These are phyloP conservation scores for Cercospora brassicicola DNA, from an alignment of 2,329 filamentous ascomycete genomes.

Conservation along the genomic window DNA sequence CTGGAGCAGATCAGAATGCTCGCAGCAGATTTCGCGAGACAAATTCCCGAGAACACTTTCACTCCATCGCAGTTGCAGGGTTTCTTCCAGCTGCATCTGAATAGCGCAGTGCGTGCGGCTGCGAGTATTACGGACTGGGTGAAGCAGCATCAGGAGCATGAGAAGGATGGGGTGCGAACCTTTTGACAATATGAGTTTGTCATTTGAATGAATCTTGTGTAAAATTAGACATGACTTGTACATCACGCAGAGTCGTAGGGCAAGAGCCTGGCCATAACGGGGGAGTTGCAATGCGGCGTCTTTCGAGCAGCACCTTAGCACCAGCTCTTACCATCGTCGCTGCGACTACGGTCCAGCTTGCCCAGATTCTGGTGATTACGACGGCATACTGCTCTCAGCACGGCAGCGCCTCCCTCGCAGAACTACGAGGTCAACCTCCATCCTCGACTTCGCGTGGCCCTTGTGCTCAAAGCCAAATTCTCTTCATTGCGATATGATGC, in stretches of 20 bases:
- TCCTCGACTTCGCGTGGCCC: background rate
- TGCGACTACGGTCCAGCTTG: background rate
- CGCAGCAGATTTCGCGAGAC: constrained; percentile 23
- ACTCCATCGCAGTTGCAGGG: constrained; percentile 31
- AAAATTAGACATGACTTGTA: background rate
- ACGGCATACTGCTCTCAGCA: background rate
- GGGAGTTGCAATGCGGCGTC: background rate
- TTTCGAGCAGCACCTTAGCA: background rate
- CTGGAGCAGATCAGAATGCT: constrained; percentile 27
- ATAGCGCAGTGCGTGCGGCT: constrained; percentile 25
- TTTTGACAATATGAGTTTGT: background rate
- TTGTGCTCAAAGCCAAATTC: background rate
- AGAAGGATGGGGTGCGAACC: background rate
- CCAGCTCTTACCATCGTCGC: no score
- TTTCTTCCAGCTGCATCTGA: constrained; percentile 30
- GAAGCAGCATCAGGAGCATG: constrained; percentile 11
- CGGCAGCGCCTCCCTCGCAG: background rate
- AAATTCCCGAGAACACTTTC: constrained; percentile 29
- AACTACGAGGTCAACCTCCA: background rate
- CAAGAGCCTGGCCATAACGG: background rate
- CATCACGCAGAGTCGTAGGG: background rate
- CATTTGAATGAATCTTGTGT: background rate
- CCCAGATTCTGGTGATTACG: background rate
- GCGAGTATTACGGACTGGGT: constrained; percentile 26
- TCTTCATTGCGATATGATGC: background rate